These are phyloP conservation scores for Orbilia ellipsospora DNA, from an alignment of 2,329 filamentous ascomycete species.

Conservation along the genomic window DNA sequence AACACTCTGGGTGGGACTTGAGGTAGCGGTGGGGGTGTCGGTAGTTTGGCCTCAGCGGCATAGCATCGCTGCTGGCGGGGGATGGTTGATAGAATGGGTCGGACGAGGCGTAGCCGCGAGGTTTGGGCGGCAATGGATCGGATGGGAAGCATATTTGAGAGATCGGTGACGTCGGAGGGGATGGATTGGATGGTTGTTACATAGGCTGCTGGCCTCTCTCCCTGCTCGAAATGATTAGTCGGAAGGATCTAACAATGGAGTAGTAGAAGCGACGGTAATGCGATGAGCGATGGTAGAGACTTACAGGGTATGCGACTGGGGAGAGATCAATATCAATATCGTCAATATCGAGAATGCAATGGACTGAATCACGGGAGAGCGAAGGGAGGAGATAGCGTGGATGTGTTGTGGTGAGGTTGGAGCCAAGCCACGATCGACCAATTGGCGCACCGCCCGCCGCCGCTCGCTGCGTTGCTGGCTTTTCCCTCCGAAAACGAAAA, in stretches of 20 bases:
- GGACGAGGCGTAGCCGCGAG: slow-evolving; percentile 29
- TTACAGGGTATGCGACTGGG: too few relatives aligned
- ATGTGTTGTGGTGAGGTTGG: slow-evolving; percentile 24
- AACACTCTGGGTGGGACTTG: slow-evolving; percentile 13
- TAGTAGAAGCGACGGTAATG: too few relatives aligned
- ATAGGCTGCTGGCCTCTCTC: background rate
- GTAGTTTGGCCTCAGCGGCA: slow-evolving; percentile 18
- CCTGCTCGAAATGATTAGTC: background rate
- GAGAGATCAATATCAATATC: too few relatives aligned
- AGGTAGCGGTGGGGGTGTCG: background rate
- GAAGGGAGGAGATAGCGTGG: background rate
- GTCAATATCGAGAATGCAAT: background rate
- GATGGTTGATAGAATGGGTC: slow-evolving; percentile 27
- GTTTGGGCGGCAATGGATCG: slow-evolving; percentile 40
- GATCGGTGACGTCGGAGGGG: background rate
- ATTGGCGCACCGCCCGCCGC: background rate
- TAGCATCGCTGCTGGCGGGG: slow-evolving; percentile 20
- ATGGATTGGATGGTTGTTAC: slow-evolving; percentile 5
- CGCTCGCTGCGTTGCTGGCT: slow-evolving; percentile 25
- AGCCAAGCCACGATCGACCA: background rate
- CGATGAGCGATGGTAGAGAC: too few relatives aligned
- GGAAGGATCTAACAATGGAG: too few relatives aligned
- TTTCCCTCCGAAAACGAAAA: background rate
- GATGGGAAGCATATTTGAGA: slow-evolving; percentile 33
- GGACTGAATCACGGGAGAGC: background rate